These are phyloP conservation scores for Fomitiporia mediterranea DNA, from an alignment of 1,284 basidiomycete species.

Conservation along the genomic window DNA sequence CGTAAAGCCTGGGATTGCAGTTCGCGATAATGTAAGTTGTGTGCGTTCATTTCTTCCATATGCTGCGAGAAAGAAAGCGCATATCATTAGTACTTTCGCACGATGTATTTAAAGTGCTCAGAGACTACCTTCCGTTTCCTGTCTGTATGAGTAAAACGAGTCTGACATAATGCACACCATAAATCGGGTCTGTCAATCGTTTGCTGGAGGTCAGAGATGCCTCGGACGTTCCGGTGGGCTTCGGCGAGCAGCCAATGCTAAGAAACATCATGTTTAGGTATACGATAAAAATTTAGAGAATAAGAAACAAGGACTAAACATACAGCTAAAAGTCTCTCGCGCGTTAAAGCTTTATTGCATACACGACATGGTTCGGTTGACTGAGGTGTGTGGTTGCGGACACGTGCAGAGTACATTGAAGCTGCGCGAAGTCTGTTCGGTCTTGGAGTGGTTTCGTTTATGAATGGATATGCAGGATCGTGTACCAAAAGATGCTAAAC, in stretches of 20 bases:
- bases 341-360: neutral
- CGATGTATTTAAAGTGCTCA: too few relatives aligned
- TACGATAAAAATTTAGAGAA: too few relatives aligned
- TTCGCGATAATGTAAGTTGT: neutral
- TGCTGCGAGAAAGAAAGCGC: neutral
- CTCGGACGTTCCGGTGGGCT: neutral
- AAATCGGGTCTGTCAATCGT: neutral
- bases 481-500: neutral
- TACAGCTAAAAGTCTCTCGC: neutral
- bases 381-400: too few relatives aligned
- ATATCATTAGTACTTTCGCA: neutral
- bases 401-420: too few relatives aligned
- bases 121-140: slow-evolving; percentile 5
- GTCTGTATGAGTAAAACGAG: slow-evolving; percentile 8
- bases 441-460: too few relatives aligned
- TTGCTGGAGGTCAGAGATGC: neutral
- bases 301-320: neutral
- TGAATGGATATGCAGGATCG: neutral
- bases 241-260: neutral
- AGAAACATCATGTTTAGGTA: too few relatives aligned
- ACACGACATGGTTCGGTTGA: neutral
- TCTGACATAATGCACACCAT: slow-evolving; percentile 2
- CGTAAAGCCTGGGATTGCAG: neutral
- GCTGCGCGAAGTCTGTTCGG: too few relatives aligned
- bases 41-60: neutral